Base-by-base conservation (phyloP, 805 yeast species). In the Nakazawaea wickerhamii region DNA sequence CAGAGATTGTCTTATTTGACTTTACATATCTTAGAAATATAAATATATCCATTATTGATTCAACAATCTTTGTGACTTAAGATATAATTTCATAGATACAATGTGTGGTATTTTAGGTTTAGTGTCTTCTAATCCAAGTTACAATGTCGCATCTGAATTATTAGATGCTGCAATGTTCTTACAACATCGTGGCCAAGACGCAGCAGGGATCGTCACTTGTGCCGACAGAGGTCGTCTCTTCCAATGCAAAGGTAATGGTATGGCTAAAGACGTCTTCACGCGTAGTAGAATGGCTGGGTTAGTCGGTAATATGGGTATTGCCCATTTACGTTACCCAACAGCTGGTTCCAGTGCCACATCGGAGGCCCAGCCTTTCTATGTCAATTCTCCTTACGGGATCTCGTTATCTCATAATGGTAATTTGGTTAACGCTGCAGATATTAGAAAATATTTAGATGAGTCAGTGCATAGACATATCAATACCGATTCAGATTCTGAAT, bases 171-270 rank as follows among this genome's bases (percentile, higher is more conserved):
- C 91, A 49, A 78, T 89, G 67, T 91, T 84, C 61, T 70, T 93
- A 48, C 99, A 93, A 61, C 99, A 93, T 60, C 77, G 99, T 59
- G 99, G 99, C 36, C 99, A 93, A 68, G 99, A 93, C 62, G 99
- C 99, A 9, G 96, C 97, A n/a, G 99, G 99, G 50, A 91, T 93
- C 43, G 93, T 88, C 19, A 93, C 99, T 6, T 88, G 96, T 61
- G 98, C 96, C 42, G 71, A 84, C 35, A 80, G 91, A 48, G 99
- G 98, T 50, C 75, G 99, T 46, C 75, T 93, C 46, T 90, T 87
- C 67, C 98, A 91, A 67, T 93, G 99, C 64, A 93, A 93, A 68
- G 99, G 99, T 55, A 91, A 89, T 63, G 99, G 99, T 51, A 87
- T 93, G 96, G 98, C 96, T 46, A 77, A 95, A 55, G 99, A 93